Conservation (phyloP, 1,284 basidiomycete genomes). For the Coniferiporia weirii region DNA sequence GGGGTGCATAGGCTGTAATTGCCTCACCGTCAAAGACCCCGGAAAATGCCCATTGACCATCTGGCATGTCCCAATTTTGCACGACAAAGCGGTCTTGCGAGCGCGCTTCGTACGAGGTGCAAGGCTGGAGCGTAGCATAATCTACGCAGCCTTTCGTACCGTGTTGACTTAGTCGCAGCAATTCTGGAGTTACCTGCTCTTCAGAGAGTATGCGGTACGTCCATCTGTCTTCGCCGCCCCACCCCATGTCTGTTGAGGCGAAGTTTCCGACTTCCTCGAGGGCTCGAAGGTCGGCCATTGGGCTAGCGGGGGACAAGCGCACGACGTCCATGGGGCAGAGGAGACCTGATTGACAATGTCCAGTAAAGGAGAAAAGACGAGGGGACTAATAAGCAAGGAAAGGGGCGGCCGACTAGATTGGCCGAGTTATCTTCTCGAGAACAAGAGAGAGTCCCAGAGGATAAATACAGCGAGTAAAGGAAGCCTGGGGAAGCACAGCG, state of each 20-base stretch:
- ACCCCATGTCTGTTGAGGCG: conserved; percentile 52
- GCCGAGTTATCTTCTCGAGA: conserved; percentile 2
- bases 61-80: conserved; percentile 48
- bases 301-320: conserved; percentile 38
- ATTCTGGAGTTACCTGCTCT: conserved; percentile 41
- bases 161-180: conserved; percentile 33
- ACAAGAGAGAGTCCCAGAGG: not conserved
- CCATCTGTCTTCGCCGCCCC: conserved; percentile 47
- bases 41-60: conserved; percentile 53
- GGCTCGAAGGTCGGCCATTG: conserved; percentile 43
- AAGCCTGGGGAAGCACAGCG: not conserved
- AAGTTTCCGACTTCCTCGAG: conserved; percentile 49
- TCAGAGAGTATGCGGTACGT: conserved; percentile 49
- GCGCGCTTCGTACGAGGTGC: conserved; percentile 39
- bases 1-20: conserved; percentile 10
- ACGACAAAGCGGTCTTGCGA: conserved; percentile 53
- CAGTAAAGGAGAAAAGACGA: not conserved
- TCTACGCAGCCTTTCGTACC: conserved; percentile 37
- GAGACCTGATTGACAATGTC: conserved; percentile 6
- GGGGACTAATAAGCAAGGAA: conserved; percentile 1
- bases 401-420: conserved; percentile 11
- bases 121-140: conserved; percentile 56
- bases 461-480: conserved; percentile 9
- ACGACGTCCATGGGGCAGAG: conserved; percentile 31
- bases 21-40: conserved; percentile 56